Percentiles rank a stretch among this genome's conserved stretches.
These are phyloP conservation scores for Elaeagnus macrophylla DNA, from an alignment of 306 rosid genomes.

Conservation along the genomic window DNA sequence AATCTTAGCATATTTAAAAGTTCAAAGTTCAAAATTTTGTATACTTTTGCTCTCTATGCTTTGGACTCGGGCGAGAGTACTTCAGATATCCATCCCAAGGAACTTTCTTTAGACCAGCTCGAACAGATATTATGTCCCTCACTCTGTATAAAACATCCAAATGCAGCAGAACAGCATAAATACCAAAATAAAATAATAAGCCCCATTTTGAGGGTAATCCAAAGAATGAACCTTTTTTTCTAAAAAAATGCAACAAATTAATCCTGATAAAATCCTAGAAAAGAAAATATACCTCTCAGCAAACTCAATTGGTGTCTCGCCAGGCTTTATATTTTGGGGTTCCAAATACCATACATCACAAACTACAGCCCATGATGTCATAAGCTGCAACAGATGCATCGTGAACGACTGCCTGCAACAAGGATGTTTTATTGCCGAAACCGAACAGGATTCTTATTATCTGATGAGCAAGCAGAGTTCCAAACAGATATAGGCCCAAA, in stretches of 20 bases:
- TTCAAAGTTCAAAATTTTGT: background rate
- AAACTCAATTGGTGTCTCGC: conserved; percentile 93
- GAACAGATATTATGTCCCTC: conserved; percentile 68
- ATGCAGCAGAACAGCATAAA: conserved; percentile 1
- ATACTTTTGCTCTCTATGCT: conserved; percentile 75
- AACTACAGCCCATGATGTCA: conserved; percentile 99
- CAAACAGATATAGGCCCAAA: background rate
- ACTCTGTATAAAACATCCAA: conserved; percentile 43
- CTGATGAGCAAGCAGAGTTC: background rate
- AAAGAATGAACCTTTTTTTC: background rate
- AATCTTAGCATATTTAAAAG: background rate
- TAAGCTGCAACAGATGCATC: conserved; percentile 85
- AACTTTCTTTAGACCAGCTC: conserved; percentile 92
- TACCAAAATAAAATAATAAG: background rate
- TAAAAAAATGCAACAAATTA: background rate
- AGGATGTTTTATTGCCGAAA: conserved; percentile 2
- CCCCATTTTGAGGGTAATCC: background rate
- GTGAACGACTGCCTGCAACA: conserved; percentile 90
- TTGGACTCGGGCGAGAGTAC: conserved; percentile 92
- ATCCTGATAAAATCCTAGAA: conserved; percentile 1
- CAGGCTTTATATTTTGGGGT: conserved; percentile 75
- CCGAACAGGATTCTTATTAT: background rate
- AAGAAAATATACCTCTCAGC: conserved; percentile 64
- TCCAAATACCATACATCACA: conserved; percentile 99
- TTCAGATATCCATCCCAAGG: conserved; percentile 98